Base-by-base conservation (phyloP, 768 basidiomycete species). In the Leccinum uliginosum region DNA sequence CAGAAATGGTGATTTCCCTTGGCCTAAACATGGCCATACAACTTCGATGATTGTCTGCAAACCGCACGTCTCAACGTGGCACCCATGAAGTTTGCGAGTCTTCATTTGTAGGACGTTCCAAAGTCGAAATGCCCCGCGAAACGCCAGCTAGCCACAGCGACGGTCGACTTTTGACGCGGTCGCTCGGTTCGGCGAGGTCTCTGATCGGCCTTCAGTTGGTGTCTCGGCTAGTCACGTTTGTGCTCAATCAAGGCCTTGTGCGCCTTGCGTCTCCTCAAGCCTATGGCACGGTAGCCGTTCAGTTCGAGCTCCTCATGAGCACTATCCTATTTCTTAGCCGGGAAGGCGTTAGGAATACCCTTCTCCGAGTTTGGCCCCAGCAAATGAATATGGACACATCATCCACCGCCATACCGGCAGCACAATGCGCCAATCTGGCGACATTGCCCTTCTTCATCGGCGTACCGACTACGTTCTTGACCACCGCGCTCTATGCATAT, bases 261-360 rank as follows among this genome's bases (percentile, higher is more conserved):
- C 85, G 93, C 1, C 78, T 94, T 27, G 86, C 89, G 2, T 86
- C 92, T 0, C 94, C 95, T 1, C 82, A 83, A 32, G 88, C 87
- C 14, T 95, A 92, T 67, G 89, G 96, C 10, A 93, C 91, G 0
- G 93, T 92, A 15, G 84, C 93, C 0, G 89, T 99, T 59, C 95
- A 97, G 65, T 93, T 98, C 71, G 97, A 98, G 69, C 82, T 98
- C 26, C 67, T 98, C 24, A 80, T 91, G 47, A 91, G 87, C 62
- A 93, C 93, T 11, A 90, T 95, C 64, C 78, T 98, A 45, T 98
- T 98, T 71, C 78, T 98, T 8, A 87, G 88, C 32, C 80, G 97
- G n/a, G 97, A 99, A 71, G 96, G 95, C 17, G 81, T 98, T 8
- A 80, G 97, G 40, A 91, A 88, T 68, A 85, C 91, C 6, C 79